Evolutionary conservation across 495 filamentous ascomycete species (phyloP).

Genomic region (Podospora australis): DNA sequence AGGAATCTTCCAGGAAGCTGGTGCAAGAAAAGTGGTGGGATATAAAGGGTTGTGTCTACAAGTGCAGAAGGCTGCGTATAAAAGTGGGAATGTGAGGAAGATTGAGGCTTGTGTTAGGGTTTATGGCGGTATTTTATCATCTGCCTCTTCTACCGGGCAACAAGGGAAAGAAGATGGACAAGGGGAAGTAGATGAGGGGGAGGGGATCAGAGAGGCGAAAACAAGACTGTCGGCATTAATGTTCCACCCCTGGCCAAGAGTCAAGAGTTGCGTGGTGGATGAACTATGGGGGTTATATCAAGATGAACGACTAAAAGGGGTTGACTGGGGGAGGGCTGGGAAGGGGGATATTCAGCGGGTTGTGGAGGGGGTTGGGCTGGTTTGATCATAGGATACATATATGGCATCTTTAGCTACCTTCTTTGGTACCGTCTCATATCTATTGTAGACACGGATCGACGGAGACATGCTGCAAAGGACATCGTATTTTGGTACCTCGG

Average conservation of each 20-base stretch:
- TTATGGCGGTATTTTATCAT: constrained; percentile 58
- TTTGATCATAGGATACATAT: too few species aligned
- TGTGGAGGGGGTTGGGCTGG: neutral
- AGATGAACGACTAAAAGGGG: constrained; percentile 24
- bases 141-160: too few species aligned
- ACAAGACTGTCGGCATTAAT: constrained; percentile 40
- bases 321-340: constrained; percentile 39
- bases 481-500: too few species aligned
- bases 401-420: too few species aligned
- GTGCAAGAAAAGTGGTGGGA: too few species aligned
- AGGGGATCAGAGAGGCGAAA: constrained; percentile 37
- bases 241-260: constrained; percentile 43
- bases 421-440: too few species aligned
- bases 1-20: constrained; percentile 27
- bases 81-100: constrained; percentile 69
- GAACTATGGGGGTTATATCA: constrained; percentile 38
- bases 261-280: constrained; percentile 38
- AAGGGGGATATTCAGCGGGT: constrained; percentile 14
- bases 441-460: too few species aligned
- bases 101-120: constrained; percentile 70
- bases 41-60: constrained; percentile 55
- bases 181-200: constrained; percentile 21
- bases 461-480: too few species aligned
- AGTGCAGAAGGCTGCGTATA: constrained; percentile 73
- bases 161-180: too few species aligned